Percentiles rank a stretch among this genome's conserved stretches.
Evolutionary conservation across 306 rosid species (phyloP).

Genomic region (Comarum palustre): DNA sequence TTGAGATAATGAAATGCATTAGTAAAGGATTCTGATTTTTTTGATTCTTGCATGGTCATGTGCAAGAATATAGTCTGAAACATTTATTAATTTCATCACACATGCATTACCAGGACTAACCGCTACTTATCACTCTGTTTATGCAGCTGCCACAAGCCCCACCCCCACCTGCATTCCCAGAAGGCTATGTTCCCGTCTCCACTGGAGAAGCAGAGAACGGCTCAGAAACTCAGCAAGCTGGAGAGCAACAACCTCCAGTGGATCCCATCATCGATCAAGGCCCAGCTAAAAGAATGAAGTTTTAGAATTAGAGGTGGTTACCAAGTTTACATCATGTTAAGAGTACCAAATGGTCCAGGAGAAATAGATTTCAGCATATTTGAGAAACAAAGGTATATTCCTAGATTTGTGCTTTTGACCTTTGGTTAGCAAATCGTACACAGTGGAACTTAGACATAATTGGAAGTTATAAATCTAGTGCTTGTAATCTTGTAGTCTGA

Average conservation of each 20-base stretch:
- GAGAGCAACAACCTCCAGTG: conserved; percentile 62
- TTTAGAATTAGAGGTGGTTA: conserved; percentile 27
- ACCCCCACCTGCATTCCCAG: conserved; percentile 83
- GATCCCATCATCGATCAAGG: conserved; percentile 93
- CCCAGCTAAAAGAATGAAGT: conserved; percentile 79
- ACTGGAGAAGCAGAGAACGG: conserved; percentile 59
- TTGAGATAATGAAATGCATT: background rate
- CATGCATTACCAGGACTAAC: conserved; percentile 15
- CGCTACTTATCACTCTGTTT: background rate
- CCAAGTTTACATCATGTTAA: background rate
- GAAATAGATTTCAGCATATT: background rate
- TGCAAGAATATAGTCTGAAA: background rate
- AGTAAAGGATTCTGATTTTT: background rate
- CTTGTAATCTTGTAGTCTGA: background rate
- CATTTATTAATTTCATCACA: background rate
- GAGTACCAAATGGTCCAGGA: background rate
- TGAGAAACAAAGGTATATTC: background rate
- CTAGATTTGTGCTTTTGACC: background rate
- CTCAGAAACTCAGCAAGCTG: conserved; percentile 58
- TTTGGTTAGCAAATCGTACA: background rate
- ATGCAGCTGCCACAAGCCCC: conserved; percentile 85
- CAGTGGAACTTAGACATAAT: background rate
- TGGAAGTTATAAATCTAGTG: background rate
- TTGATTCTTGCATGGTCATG: background rate
- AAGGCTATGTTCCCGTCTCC: conserved; percentile 62